Conservation (phyloP, 1,139 yeast genomes). For the Debaryomyces udenii region DNA sequence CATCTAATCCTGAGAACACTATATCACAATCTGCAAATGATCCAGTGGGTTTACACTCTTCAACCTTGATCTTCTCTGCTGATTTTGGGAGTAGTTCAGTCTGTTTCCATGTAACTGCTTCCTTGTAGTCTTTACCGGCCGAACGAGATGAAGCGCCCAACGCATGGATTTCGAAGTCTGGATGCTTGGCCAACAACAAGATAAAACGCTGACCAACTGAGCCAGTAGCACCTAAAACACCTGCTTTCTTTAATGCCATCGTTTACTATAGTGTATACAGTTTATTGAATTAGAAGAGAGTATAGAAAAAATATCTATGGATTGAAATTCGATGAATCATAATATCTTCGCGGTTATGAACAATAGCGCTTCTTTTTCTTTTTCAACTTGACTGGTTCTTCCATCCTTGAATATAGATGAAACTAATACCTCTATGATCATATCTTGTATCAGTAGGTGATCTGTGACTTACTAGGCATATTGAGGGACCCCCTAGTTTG, state of each 20-base stretch:
- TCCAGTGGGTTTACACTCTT: constrained; percentile 73
- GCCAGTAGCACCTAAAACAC: constrained; percentile 97
- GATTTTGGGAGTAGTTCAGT: constrained; percentile 75
- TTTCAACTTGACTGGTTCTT: too few species aligned
- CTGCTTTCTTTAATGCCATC: constrained; percentile 55
- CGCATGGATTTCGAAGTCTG: constrained; percentile 81
- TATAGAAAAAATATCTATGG: background rate
- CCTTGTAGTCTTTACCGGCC: constrained; percentile 83
- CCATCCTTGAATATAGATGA: too few species aligned
- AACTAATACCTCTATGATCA: too few species aligned
- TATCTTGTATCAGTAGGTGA: too few species aligned
- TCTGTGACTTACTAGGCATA: too few species aligned
- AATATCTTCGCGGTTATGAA: constrained; percentile 3
- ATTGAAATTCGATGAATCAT: constrained; percentile 5
- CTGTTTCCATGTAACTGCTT: constrained; percentile 96
- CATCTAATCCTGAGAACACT: constrained; percentile 92
- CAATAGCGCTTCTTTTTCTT: background rate
- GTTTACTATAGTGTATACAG: background rate
- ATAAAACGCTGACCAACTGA: constrained; percentile 97
- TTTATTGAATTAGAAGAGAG: background rate
- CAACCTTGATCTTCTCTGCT: constrained; percentile 65
- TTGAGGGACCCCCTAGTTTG: too few species aligned
- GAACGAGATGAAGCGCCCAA: constrained; percentile 94
- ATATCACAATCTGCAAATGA: constrained; percentile 87
- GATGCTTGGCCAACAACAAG: constrained; percentile 79